Conservation (phyloP, 2,329 filamentous ascomycete species). For the Cercospora brassicicola region DNA sequence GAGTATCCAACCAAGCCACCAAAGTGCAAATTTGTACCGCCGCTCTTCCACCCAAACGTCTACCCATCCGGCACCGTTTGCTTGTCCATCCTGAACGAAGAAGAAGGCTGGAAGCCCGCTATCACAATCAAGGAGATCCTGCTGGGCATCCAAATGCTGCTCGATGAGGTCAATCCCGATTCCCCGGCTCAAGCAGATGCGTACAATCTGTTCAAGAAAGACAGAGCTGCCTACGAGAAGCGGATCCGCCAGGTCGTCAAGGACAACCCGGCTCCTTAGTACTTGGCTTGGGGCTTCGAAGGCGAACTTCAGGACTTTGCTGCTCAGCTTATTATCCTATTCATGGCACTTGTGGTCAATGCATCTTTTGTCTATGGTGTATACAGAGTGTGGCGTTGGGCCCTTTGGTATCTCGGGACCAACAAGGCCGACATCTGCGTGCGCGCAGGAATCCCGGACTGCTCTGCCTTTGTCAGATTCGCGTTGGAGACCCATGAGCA, state of each 20-base stretch:
- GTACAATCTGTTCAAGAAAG: constrained; percentile 94
- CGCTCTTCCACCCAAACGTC: constrained; percentile 96
- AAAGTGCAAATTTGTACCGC: constrained; percentile 97
- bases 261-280: constrained; percentile 73
- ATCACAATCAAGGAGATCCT: constrained; percentile 99
- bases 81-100: constrained; percentile 94
- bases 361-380: no score
- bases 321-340: no score
- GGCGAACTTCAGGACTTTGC: no score
- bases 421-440: no score
- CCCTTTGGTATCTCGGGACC: no score
- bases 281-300: background rate
- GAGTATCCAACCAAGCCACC: constrained; percentile 98
- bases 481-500: no score
- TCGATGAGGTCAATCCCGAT: constrained; percentile 95
- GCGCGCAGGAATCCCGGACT: no score
- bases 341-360: no score
- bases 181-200: constrained; percentile 96
- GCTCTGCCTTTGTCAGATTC: no score
- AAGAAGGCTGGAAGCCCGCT: constrained; percentile 96
- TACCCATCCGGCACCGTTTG: constrained; percentile 98
- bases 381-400: no score
- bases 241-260: constrained; percentile 82
- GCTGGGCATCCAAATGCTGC: constrained; percentile 89
- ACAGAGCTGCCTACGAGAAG: constrained; percentile 81